Conservation (phyloP, 2,329 filamentous ascomycete species). For the Aspergillus transmontanensis region DNA sequence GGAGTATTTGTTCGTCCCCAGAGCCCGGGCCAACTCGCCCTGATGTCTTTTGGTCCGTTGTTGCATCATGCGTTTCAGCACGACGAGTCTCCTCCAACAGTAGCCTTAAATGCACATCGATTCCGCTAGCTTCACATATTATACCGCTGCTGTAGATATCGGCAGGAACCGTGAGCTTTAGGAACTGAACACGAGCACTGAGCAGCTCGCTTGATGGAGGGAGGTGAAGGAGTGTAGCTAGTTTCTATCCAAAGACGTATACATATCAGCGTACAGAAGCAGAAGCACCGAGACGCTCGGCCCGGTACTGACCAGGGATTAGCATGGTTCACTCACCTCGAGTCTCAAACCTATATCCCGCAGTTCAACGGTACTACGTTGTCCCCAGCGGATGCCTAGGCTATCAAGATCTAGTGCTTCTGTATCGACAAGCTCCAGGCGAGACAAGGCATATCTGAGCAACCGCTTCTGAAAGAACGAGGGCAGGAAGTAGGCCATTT, state of each 20-base stretch:
- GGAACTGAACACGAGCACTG: slow-evolving; percentile 72
- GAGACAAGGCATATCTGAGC: slow-evolving; percentile 80
- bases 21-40: slow-evolving; percentile 28
- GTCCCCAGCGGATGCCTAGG: slow-evolving; percentile 79
- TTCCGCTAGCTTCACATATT: slow-evolving; percentile 76
- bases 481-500: slow-evolving; percentile 75
- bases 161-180: slow-evolving; percentile 82
- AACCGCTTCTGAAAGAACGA: slow-evolving; percentile 83
- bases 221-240: slow-evolving; percentile 72
- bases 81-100: slow-evolving; percentile 42
- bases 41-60: slow-evolving; percentile 12
- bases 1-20: slow-evolving; percentile 42
- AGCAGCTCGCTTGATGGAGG: slow-evolving; percentile 71
- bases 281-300: not conserved
- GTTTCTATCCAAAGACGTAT: slow-evolving; percentile 61
- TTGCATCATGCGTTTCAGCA: slow-evolving; percentile 34
- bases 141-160: slow-evolving; percentile 87
- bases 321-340: slow-evolving; percentile 57
- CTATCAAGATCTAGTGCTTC: slow-evolving; percentile 84
- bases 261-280: slow-evolving; percentile 26
- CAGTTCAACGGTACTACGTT: slow-evolving; percentile 80
- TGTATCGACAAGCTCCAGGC: slow-evolving; percentile 83
- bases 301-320: not conserved
- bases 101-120: slow-evolving; percentile 70
- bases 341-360: slow-evolving; percentile 81